Percentiles rank a stretch among this genome's conserved stretches.
Evolutionary conservation across 208 protist genomes (phyloP).

Genomic region (Acanthamoeba triangularis): DNA sequence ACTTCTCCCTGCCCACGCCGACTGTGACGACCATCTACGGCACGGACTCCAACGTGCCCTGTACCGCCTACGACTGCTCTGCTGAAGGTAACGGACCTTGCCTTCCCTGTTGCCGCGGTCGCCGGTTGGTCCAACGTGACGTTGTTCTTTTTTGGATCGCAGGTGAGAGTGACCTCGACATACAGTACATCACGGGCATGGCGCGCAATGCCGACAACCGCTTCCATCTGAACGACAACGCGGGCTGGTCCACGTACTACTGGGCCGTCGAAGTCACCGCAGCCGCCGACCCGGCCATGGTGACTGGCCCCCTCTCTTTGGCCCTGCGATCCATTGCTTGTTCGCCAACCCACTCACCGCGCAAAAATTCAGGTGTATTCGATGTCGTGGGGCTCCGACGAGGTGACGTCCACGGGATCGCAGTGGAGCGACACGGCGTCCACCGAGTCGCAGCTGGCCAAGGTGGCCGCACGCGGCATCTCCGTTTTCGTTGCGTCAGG

Average conservation of each 20-base stretch:
- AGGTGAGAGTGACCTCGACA: constrained; percentile 36
- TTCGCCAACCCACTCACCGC: background rate
- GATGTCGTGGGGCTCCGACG: background rate
- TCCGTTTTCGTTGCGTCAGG: background rate
- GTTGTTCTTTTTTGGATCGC: too few species aligned
- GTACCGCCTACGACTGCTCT: background rate
- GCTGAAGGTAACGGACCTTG: too few species aligned
- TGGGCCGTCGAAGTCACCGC: background rate
- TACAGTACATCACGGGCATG: constrained; percentile 39
- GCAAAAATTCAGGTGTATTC: background rate
- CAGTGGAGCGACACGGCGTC: background rate
- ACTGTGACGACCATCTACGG: background rate
- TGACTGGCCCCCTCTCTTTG: background rate
- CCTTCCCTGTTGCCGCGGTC: too few species aligned
- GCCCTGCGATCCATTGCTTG: background rate
- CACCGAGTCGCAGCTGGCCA: constrained; percentile 6
- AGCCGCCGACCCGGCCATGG: background rate
- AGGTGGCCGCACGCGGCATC: background rate
- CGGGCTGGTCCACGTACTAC: background rate
- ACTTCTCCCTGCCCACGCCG: background rate
- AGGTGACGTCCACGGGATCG: background rate
- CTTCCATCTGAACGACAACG: constrained; percentile 40
- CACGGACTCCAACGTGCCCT: background rate
- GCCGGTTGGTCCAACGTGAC: too few species aligned
- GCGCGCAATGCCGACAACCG: background rate